These are phyloP conservation scores for Prunus fruticosa DNA, from an alignment of 306 rosid genomes.

Conservation along the genomic window DNA sequence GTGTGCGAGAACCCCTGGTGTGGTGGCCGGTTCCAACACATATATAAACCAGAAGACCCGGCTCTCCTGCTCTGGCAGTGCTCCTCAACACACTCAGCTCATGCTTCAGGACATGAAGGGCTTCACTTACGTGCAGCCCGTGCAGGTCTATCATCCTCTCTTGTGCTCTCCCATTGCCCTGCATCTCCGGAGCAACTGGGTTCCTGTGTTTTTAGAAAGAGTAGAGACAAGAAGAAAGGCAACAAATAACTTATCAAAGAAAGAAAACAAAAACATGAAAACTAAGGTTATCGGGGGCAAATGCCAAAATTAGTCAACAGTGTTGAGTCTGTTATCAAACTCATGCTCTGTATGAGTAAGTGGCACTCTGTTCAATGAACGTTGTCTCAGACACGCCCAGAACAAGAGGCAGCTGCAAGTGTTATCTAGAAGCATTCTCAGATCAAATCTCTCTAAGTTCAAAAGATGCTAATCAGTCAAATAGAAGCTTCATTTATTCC, in stretches of 20 bases:
- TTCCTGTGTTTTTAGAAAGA: constrained; percentile 50
- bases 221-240: not conserved
- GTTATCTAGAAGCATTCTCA: not conserved
- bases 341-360: not conserved
- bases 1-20: constrained; percentile 90
- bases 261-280: not conserved
- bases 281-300: not conserved
- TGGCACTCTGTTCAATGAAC: not conserved
- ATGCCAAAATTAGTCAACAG: not conserved
- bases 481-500: not conserved
- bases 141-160: constrained; percentile 95
- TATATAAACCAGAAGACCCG: constrained; percentile 74
- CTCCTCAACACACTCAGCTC: constrained; percentile 71
- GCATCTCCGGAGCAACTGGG: constrained; percentile 64
- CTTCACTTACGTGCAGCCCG: constrained; percentile 87
- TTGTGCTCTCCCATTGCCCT: constrained; percentile 73
- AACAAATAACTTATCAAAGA: not conserved
- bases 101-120: constrained; percentile 78
- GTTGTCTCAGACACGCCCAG: not conserved
- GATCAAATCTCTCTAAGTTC: not conserved
- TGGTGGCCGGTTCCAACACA: constrained; percentile 98
- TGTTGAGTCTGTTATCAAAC: not conserved
- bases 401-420: not conserved
- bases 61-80: constrained; percentile 77
- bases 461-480: not conserved